These are phyloP conservation scores for Nepenthes gracilis DNA, from an alignment of 148 eudicot genomes.

Conservation along the genomic window DNA sequence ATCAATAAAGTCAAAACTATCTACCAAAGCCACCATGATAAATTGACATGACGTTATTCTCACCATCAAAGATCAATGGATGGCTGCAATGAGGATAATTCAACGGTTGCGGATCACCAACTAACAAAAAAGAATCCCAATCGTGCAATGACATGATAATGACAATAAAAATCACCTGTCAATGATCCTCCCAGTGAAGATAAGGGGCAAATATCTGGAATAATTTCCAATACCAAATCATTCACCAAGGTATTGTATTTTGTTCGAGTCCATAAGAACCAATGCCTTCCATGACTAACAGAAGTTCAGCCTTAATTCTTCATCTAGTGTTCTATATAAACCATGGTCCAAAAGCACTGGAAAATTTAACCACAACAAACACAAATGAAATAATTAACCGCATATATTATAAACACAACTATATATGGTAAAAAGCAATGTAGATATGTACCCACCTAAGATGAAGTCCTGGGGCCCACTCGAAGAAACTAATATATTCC, in stretches of 20 bases:
- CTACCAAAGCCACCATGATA: too few relatives aligned
- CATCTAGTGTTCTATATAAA: conserved; percentile 66
- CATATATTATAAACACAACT: not conserved
- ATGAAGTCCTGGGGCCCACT: conserved; percentile 40
- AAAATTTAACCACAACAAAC: conserved; percentile 2
- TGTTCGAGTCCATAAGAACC: conserved; percentile 41
- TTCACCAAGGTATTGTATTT: conserved; percentile 54
- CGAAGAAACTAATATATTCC: conserved; percentile 75
- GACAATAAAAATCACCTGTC: conserved; percentile 42
- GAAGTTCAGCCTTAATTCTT: conserved; percentile 65
- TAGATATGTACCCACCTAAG: conserved; percentile 40
- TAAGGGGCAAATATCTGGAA: conserved; percentile 68
- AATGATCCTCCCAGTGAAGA: conserved; percentile 79
- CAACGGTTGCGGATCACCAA: too few relatives aligned
- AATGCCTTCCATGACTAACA: conserved; percentile 87
- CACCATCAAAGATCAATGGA: too few relatives aligned
- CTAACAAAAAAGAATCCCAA: too few relatives aligned
- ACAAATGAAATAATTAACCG: conserved; percentile 1
- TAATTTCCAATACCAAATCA: conserved; percentile 73
- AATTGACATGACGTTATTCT: too few relatives aligned
- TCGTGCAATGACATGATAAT: too few relatives aligned
- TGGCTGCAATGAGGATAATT: too few relatives aligned
- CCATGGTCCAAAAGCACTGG: conserved; percentile 95
- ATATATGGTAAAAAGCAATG: not conserved
- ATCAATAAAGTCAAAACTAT: too few relatives aligned